Conservation (phyloP, 75 land plant species). For the Isoetes taiwanensis region DNA sequence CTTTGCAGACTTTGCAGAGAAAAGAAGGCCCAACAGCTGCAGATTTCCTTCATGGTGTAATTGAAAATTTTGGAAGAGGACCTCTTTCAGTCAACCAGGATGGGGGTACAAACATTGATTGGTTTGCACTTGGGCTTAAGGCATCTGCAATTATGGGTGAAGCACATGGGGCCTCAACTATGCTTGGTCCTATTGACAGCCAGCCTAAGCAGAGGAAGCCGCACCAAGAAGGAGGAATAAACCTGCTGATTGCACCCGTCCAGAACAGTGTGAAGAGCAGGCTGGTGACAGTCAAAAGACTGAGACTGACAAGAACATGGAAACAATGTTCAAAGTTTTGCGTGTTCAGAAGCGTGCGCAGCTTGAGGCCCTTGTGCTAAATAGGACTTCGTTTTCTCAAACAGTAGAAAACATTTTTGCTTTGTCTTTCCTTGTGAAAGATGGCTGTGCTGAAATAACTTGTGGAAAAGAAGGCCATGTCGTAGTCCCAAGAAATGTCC, state of each 20-base stretch:
- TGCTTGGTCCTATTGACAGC: slow-evolving; percentile 74
- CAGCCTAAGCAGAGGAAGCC: slow-evolving; percentile 40
- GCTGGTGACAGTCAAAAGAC: slow-evolving; percentile 22
- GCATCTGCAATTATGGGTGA: slow-evolving; percentile 33
- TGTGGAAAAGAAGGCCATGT: slow-evolving; percentile 40
- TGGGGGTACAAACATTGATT: slow-evolving; percentile 15
- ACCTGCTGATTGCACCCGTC: slow-evolving; percentile 31
- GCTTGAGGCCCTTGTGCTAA: slow-evolving; percentile 59
- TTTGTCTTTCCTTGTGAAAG: slow-evolving; percentile 84
- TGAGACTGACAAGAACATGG: slow-evolving; percentile 78
- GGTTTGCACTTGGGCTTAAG: slow-evolving; percentile 41
- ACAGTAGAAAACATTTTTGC: slow-evolving; percentile 92
- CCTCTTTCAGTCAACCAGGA: slow-evolving; percentile 11
- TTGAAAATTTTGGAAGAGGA: slow-evolving; percentile 24
- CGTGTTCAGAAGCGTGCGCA: slow-evolving; percentile 24
- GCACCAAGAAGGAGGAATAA: slow-evolving; percentile 23
- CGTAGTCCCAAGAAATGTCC: too few relatives aligned
- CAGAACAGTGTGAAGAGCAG: slow-evolving; percentile 42
- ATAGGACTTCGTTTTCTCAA: slow-evolving; percentile 64
- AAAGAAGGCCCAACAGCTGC: slow-evolving; percentile 37
- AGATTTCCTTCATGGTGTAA: slow-evolving; percentile 39
- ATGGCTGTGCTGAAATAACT: slow-evolving; percentile 59
- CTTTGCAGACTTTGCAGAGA: slow-evolving; percentile 28
- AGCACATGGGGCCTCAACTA: slow-evolving; percentile 39
- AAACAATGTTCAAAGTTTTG: slow-evolving; percentile 59